Evolutionary conservation across 495 filamentous ascomycete species (phyloP), one percentile per base, ranked within the genome.

Genomic region (Penicillium simplicissimum): DNA sequence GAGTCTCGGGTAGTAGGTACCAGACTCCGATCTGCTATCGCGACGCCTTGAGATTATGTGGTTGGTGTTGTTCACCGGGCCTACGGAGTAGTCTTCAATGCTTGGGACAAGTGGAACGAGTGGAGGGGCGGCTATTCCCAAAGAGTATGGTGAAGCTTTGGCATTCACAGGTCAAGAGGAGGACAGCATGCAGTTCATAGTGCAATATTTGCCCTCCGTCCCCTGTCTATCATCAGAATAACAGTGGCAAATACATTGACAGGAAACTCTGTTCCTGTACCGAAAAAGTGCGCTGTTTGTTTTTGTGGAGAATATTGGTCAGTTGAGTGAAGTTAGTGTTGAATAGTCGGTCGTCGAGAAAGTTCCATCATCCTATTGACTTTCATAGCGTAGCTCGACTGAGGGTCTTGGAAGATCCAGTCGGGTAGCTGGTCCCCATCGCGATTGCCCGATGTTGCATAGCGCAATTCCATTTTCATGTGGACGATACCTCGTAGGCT

Each of bases 341-440:
- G 23, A 51, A 51, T 31, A 52, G 48, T 37, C 28, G 21, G 7
- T 8, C 51, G 8, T 67, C 54, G 51, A 61, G 67, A 69, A 63
- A 49, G 25, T 67, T 66, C 63, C 42, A 68, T 64, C 37, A 19
- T 67, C 57, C 57, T 42, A 68, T 64, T 63, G 63, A 40, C 47
- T 35, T 28, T 42, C 17, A 47, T 21, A 17, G 51, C 51, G 14
- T 48, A 23, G 36, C 36, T 57, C 8, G 37, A 57, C 33, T 17
- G n/a, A 21, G n/a, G 56, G 38, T 25, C 31, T 17, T 28, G 19
- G 34, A 23, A 42, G 25, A 35, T 28, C 19, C 53, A 38, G 51
- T 35, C 51, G 8, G 33, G 51, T 25, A 34, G 51, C 13, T 34
- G 51, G 25, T 9, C 31, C 33, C 31, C 33, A 53, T 53, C 31